Conservation (phyloP, 768 basidiomycete genomes). For the Pleurotus cornucopiae region DNA sequence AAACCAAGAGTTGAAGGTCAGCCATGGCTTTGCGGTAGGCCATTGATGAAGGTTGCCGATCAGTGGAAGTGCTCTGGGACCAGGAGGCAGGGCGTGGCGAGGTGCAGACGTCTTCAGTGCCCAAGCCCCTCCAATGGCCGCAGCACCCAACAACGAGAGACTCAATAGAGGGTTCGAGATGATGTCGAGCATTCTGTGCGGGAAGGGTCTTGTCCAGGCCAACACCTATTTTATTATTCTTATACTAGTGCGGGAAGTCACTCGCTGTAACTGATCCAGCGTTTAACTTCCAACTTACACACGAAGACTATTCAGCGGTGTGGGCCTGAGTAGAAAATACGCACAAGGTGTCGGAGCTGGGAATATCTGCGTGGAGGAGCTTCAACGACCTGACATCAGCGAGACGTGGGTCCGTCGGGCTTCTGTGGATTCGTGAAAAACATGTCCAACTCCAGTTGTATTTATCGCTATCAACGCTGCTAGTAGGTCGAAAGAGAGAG, state of each 20-base stretch:
- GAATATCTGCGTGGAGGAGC: too few species aligned
- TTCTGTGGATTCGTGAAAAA: too few species aligned
- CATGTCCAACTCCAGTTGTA: too few species aligned
- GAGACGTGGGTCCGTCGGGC: too few species aligned
- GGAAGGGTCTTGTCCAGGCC: neutral
- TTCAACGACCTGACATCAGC: too few species aligned
- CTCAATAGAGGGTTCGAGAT: too few species aligned
- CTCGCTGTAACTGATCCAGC: neutral
- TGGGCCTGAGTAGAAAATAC: too few species aligned
- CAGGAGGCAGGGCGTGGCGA: conserved; percentile 4
- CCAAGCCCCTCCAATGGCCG: neutral
- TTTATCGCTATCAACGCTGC: too few species aligned
- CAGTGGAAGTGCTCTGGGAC: conserved; percentile 16
- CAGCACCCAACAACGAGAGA: neutral
- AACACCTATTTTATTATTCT: neutral
- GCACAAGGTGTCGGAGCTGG: too few species aligned
- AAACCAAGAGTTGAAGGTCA: conserved; percentile 24
- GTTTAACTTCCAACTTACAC: neutral
- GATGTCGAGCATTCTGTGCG: neutral
- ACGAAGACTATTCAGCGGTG: neutral
- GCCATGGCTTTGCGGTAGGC: conserved; percentile 22
- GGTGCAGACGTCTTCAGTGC: neutral
- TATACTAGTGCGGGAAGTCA: neutral
- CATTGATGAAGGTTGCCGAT: conserved; percentile 15
- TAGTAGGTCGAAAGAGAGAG: too few species aligned